These are phyloP conservation scores for Aspergillus ibericus DNA, from an alignment of 2,329 filamentous ascomycete genomes.

Conservation along the genomic window DNA sequence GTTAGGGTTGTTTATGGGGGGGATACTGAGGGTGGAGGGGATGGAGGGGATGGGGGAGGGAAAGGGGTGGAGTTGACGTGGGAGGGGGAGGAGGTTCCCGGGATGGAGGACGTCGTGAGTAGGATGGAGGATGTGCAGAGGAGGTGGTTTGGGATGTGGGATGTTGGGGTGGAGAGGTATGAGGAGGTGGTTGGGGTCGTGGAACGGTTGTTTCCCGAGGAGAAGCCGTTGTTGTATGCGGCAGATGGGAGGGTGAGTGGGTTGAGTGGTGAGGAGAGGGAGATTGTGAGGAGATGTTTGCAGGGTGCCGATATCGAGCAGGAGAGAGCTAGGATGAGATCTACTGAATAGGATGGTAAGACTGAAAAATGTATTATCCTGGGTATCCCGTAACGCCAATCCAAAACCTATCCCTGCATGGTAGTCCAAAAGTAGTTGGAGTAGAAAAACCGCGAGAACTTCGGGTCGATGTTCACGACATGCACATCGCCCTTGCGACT, in stretches of 20 bases:
- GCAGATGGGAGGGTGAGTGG: conserved; percentile 6
- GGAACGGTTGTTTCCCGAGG: conserved; percentile 29
- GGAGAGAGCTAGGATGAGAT: not conserved
- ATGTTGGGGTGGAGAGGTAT: conserved; percentile 12
- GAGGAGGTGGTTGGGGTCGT: conserved; percentile 30
- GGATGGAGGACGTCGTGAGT: conserved; percentile 35
- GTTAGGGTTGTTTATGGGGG: conserved; percentile 39
- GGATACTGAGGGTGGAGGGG: conserved; percentile 37
- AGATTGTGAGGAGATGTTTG: conserved; percentile 18
- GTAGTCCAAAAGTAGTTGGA: conserved; percentile 96
- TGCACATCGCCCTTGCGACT: conserved; percentile 86
- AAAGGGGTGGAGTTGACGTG: conserved; percentile 22
- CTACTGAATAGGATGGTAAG: not conserved
- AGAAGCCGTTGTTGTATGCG: conserved; percentile 17
- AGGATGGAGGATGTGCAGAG: conserved; percentile 23
- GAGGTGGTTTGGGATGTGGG: conserved; percentile 34
- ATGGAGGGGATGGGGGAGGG: conserved; percentile 35
- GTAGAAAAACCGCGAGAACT: conserved; percentile 88
- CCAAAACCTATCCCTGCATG: conserved; percentile 54
- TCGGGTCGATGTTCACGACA: conserved; percentile 89
- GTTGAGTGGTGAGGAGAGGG: conserved; percentile 25
- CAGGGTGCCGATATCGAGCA: not conserved
- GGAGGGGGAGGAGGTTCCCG: conserved; percentile 36
- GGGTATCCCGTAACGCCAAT: conserved; percentile 18
- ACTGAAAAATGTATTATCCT: not conserved